Conservation (phyloP, 805 yeast genomes). For the Nakazawaea ambrosiae region DNA sequence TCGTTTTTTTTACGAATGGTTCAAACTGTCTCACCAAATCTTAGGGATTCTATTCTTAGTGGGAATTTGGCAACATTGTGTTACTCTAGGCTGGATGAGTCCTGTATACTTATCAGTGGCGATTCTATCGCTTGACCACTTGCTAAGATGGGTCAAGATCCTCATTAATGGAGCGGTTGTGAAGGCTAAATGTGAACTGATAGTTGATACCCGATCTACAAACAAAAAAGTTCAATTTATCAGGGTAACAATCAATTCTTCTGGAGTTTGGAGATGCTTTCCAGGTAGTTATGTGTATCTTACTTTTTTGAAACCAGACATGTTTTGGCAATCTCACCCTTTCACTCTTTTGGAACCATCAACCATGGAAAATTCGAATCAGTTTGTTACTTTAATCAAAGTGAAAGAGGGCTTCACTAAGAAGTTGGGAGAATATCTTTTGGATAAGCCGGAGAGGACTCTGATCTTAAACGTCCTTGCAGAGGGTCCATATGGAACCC, state of each 20-base stretch:
- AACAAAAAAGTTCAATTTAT: constrained; percentile 28
- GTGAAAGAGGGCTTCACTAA: constrained; percentile 50
- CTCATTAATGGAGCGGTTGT: constrained; percentile 53
- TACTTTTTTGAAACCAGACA: constrained; percentile 34
- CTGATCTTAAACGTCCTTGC: constrained; percentile 35
- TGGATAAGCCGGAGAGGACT: constrained; percentile 26
- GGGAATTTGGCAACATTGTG: constrained; percentile 41
- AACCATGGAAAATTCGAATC: constrained; percentile 34
- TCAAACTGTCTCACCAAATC: constrained; percentile 36
- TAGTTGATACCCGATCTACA: constrained; percentile 13
- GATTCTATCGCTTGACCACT: constrained; percentile 66
- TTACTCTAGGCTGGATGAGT: constrained; percentile 39
- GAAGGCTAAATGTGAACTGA: constrained; percentile 35
- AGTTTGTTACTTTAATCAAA: constrained; percentile 35
- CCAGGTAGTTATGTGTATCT: constrained; percentile 63
- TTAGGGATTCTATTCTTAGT: constrained; percentile 34
- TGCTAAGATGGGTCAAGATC: constrained; percentile 48
- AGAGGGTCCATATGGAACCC: constrained; percentile 58
- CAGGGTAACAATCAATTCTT: constrained; percentile 41
- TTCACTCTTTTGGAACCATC: constrained; percentile 46
- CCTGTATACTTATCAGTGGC: constrained; percentile 48
- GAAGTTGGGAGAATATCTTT: constrained; percentile 25
- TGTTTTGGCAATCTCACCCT: constrained; percentile 66
- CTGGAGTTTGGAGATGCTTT: constrained; percentile 44
- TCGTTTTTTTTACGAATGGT: constrained; percentile 34